Evolutionary conservation across 352 stramenopile genomes (phyloP).

Genomic region (Phytophthora cajani): DNA sequence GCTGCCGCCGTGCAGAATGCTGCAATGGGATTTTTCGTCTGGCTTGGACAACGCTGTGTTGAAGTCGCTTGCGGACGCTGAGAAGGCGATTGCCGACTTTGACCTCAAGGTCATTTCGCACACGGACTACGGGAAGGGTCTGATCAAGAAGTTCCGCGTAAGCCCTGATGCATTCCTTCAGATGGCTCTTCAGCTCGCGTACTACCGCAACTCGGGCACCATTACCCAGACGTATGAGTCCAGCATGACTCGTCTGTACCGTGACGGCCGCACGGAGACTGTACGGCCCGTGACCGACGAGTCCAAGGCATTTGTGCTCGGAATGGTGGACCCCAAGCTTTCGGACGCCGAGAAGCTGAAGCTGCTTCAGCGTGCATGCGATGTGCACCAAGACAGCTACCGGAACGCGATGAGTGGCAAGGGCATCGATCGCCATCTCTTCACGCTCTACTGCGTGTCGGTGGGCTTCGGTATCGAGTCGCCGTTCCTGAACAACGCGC

Average conservation of each 20-base stretch:
- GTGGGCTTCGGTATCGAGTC: slow-evolving; percentile 89
- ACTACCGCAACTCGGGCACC: slow-evolving; percentile 92
- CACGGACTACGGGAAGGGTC: slow-evolving; percentile 87
- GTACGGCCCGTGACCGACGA: slow-evolving; percentile 91
- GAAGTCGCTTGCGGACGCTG: slow-evolving; percentile 60
- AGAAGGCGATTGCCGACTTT: slow-evolving; percentile 85
- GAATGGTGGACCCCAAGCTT: slow-evolving; percentile 76
- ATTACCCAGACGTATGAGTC: slow-evolving; percentile 98
- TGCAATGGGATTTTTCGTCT: slow-evolving; percentile 70
- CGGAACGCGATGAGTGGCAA: slow-evolving; percentile 89
- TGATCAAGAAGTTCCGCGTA: slow-evolving; percentile 93
- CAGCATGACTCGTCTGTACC: slow-evolving; percentile 95
- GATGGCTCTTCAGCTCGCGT: slow-evolving; percentile 96
- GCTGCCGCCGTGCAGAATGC: slow-evolving; percentile 55
- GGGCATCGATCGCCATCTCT: slow-evolving; percentile 96
- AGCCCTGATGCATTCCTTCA: slow-evolving; percentile 97
- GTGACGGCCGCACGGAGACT: slow-evolving; percentile 95
- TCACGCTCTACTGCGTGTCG: slow-evolving; percentile 94
- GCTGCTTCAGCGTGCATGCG: slow-evolving; percentile 88
- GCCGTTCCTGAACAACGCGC: slow-evolving; percentile 88
- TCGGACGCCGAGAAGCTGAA: slow-evolving; percentile 81
- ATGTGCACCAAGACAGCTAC: slow-evolving; percentile 93
- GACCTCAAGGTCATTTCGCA: slow-evolving; percentile 91
- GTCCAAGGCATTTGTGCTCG: slow-evolving; percentile 91
- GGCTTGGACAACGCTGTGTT: slow-evolving; percentile 59